Conservation (phyloP, 805 yeast genomes). For the Wickerhamiella slavikovae region DNA sequence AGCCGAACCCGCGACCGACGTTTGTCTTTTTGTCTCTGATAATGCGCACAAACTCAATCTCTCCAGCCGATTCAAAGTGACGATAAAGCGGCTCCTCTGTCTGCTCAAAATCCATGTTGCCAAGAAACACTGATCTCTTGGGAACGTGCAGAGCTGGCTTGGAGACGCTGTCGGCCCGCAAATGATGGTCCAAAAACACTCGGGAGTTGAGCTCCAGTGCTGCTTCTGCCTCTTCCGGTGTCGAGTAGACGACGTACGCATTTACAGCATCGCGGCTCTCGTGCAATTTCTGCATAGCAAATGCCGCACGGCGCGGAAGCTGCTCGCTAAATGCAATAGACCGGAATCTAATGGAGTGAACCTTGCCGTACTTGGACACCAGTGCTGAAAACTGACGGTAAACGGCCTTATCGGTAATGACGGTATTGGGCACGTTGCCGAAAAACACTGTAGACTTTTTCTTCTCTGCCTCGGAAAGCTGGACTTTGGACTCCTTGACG, state of each 20-base stretch:
- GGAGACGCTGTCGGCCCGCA: conserved; percentile 82
- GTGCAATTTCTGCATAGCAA: conserved; percentile 58
- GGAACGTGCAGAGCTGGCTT: conserved; percentile 78
- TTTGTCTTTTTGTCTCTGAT: conserved; percentile 86
- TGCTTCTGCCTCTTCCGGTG: conserved; percentile 26
- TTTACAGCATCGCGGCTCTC: conserved; percentile 62
- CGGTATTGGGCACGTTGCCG: conserved; percentile 57
- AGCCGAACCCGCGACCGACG: conserved; percentile 93
- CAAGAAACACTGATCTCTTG: conserved; percentile 71
- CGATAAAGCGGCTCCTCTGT: conserved; percentile 77
- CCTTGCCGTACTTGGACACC: conserved; percentile 29
- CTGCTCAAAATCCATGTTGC: conserved; percentile 85
- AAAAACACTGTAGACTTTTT: conserved; percentile 60
- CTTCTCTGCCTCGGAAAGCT: conserved; percentile 3
- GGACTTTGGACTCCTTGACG: conserved; percentile 11
- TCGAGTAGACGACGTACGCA: conserved; percentile 62
- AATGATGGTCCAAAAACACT: conserved; percentile 49
- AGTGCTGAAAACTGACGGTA: conserved; percentile 44
- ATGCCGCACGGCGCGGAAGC: conserved; percentile 83
- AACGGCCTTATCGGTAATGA: conserved; percentile 38
- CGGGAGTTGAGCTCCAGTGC: conserved; percentile 39
- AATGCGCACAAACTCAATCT: conserved; percentile 73
- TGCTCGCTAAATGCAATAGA: conserved; percentile 78
- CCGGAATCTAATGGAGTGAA: conserved; percentile 73
- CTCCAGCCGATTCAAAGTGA: conserved; percentile 47